Conservation (phyloP, 2,329 filamentous ascomycete species). For the Hypoxylon sp. region DNA sequence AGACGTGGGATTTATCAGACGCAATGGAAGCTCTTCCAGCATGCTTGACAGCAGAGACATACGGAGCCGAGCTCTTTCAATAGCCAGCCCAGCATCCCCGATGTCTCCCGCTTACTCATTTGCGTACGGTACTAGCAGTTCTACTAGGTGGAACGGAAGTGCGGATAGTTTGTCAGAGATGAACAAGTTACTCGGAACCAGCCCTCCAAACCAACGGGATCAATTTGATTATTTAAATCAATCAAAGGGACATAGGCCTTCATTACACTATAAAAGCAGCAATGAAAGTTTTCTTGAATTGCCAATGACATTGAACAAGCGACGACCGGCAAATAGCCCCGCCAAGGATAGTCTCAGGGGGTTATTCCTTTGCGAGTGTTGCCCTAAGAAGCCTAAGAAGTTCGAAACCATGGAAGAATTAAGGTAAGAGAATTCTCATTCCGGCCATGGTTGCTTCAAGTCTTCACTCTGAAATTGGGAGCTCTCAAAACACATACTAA, state of each 20-base stretch:
- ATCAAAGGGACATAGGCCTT: constrained; percentile 25
- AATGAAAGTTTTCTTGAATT: constrained; percentile 44
- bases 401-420: constrained; percentile 40
- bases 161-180: constrained; percentile 39
- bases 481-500: constrained; percentile 4
- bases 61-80: constrained; percentile 33
- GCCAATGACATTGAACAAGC: constrained; percentile 36
- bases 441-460: neutral
- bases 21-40: constrained; percentile 45
- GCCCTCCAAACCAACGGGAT: constrained; percentile 33
- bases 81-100: constrained; percentile 34
- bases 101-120: constrained; percentile 43
- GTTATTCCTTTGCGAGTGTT: constrained; percentile 39
- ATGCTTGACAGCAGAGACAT: constrained; percentile 36
- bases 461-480: neutral
- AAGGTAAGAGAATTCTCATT: constrained; percentile 23
- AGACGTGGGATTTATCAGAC: constrained; percentile 27
- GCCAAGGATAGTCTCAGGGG: constrained; percentile 1
- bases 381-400: constrained; percentile 44
- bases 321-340: constrained; percentile 17
- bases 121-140: constrained; percentile 38
- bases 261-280: constrained; percentile 42
- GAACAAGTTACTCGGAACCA: constrained; percentile 33
- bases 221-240: constrained; percentile 31
- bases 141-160: constrained; percentile 41